Evolutionary conservation across 2,329 filamentous ascomycete genomes (phyloP), one percentile per base, ranked within the genome.

Genomic region (Colletotrichum sansevieriae): DNA sequence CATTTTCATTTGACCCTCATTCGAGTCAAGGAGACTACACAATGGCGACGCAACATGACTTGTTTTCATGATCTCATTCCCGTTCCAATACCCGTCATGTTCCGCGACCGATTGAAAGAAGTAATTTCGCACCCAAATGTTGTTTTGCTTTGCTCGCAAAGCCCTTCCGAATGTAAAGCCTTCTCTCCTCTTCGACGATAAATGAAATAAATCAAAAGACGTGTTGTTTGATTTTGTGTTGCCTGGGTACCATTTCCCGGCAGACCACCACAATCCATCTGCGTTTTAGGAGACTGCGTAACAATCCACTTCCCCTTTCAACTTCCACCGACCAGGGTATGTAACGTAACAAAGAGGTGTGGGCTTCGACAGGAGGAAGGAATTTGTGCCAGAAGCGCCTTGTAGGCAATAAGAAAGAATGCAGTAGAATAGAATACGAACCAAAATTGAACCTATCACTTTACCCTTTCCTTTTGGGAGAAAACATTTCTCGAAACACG

Each of bases 281-380:
- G 54, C 57, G 52, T 62, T 55, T 63, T 64, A 46, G 52, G 55
- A 67, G 65, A 68, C 66, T 68, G 66, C 49, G 49, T 55, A 60
- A 55, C 54, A 68, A 61, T 55, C 66, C 62, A 66, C 66, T 44
- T 65, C 20, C 49, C 66, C 49, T 68, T 60, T 56, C 62, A 51
- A 44, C 66, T 44, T 65, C 55, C 62, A 56, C 66, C 66, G 66
- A 68, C 66, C 63, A 60, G 66, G 66, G 66, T 68, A 68, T 68
- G 66, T 65, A 57, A 61, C 62, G 49, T 65, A 65, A 65, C 55
- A 65, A 68, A 61, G 62, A 65, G 49, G 66, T 46, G 15, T 15
- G 22, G 8, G 59, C 66, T 68, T 66, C 66, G 66, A 56, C 62
- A 49, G 29, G 61, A 4, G 43, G 39, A 47, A 68, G 49, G 55